phyloP scores from a whole-genome alignment of 495 filamentous ascomycete species.

The Evansstolkia leycettana region DNA sequence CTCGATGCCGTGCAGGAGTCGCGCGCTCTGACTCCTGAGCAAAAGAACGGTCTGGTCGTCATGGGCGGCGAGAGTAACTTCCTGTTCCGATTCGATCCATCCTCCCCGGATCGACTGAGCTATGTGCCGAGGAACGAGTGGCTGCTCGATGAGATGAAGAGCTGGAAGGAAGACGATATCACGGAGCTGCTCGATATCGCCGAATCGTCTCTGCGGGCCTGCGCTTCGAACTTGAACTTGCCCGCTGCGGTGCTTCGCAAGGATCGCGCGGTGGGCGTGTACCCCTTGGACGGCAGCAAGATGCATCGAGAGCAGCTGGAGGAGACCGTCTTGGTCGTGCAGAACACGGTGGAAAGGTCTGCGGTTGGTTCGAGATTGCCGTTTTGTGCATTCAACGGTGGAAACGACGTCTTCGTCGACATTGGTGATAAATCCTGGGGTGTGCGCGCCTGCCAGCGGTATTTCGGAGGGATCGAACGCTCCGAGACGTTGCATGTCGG shows the following conservation, averaged over 20 bases:
- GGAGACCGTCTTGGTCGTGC: conserved; percentile 87
- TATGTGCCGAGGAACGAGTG: conserved; percentile 60
- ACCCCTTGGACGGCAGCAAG: conserved; percentile 39
- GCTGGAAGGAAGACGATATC: conserved; percentile 76
- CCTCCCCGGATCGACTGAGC: conserved; percentile 23
- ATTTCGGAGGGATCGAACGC: conserved; percentile 63
- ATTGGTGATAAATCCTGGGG: conserved; percentile 97
- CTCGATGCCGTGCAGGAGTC: conserved; percentile 68
- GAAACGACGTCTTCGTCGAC: conserved; percentile 95
- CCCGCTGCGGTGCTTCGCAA: conserved; percentile 74
- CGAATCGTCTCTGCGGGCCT: conserved; percentile 69
- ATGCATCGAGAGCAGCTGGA: conserved; percentile 84
- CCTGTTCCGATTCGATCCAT: conserved; percentile 58
- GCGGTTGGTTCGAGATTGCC: conserved; percentile 57
- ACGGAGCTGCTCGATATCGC: conserved; percentile 71
- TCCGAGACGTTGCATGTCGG: conserved; percentile 70
- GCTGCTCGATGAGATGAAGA: conserved; percentile 75
- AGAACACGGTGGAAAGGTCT: conserved; percentile 81
- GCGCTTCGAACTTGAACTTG: conserved; percentile 61
- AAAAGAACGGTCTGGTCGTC: conserved; percentile 70
- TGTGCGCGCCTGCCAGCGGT: conserved; percentile 82
- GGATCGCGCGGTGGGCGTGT: conserved; percentile 89
- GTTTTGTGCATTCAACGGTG: conserved; percentile 97
- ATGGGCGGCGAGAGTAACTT: conserved; percentile 90
- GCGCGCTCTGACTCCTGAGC: conserved; percentile 38